Percentiles rank a stretch among this genome's conserved stretches.
phyloP scores from a whole-genome alignment of 1,284 basidiomycete species.

The Ceratobasidium papillatum region DNA sequence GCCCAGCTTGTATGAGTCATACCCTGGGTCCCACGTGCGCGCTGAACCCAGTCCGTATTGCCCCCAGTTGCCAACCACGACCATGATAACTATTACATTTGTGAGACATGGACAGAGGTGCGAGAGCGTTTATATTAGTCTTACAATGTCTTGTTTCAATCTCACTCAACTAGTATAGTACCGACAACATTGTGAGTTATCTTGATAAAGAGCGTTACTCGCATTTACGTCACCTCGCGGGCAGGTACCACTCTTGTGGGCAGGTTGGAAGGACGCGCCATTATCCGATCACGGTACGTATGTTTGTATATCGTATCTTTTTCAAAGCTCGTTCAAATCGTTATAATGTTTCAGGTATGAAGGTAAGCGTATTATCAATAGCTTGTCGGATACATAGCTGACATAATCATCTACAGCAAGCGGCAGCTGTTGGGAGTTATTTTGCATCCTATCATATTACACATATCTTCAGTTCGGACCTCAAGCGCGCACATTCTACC shows the following conservation, averaged over 20 bases:
- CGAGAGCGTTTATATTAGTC: slow-evolving; percentile 66
- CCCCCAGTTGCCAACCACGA: too few species aligned
- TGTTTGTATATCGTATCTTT: too few species aligned
- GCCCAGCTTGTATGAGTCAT: too few species aligned
- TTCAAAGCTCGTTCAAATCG: too few species aligned
- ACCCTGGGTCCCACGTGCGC: too few species aligned
- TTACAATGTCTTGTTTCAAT: neutral
- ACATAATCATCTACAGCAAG: slow-evolving; percentile 70
- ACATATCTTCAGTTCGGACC: slow-evolving; percentile 79
- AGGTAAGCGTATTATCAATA: neutral
- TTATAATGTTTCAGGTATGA: too few species aligned
- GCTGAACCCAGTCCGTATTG: too few species aligned
- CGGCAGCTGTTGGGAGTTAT: slow-evolving; percentile 74
- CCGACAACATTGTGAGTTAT: slow-evolving; percentile 20
- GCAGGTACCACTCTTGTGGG: slow-evolving; percentile 66
- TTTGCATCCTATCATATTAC: slow-evolving; percentile 64
- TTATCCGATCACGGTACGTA: slow-evolving; percentile 85
- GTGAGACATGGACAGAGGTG: slow-evolving; percentile 77
- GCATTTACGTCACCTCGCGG: slow-evolving; percentile 36
- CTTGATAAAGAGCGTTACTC: slow-evolving; percentile 50
- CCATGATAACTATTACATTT: slow-evolving; percentile 56
- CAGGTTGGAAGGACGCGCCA: slow-evolving; percentile 74
- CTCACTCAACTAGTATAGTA: slow-evolving; percentile 2
- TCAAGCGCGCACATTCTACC: slow-evolving; percentile 79
- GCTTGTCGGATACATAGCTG: neutral